Conservation (phyloP, 1,284 basidiomycete genomes). For the Malassezia cuniculi region DNA sequence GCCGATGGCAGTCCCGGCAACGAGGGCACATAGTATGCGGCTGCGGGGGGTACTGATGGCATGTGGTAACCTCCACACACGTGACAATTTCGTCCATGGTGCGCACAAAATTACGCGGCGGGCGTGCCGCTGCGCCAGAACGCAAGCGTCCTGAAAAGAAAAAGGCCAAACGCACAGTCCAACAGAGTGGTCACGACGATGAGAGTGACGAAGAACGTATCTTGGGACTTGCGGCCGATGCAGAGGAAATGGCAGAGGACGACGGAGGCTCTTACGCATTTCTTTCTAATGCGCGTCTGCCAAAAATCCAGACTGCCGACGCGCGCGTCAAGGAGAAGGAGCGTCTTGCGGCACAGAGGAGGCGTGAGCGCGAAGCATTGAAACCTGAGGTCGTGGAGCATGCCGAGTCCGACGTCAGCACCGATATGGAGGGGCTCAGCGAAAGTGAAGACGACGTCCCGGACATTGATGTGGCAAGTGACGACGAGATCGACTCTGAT, state of each 20-base stretch:
- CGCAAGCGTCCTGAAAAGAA: too few relatives aligned
- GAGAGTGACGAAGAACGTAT: background rate
- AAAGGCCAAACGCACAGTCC: too few relatives aligned
- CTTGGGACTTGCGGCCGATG: slow-evolving; percentile 5
- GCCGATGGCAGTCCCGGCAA: slow-evolving; percentile 9
- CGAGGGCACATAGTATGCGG: slow-evolving; percentile 9
- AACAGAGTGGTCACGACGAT: background rate
- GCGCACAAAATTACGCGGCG: too few relatives aligned
- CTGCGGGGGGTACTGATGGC: slow-evolving; percentile 3
- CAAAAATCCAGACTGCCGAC: slow-evolving; percentile 1
- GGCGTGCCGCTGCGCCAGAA: too few relatives aligned
- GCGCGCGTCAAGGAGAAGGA: slow-evolving; percentile 7
- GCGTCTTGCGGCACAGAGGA: slow-evolving; percentile 3
- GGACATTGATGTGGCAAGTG: background rate
- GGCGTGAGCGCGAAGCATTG: slow-evolving; percentile 7
- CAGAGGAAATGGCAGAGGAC: slow-evolving; percentile 8
- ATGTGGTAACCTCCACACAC: too few relatives aligned
- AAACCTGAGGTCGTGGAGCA: slow-evolving; percentile 37
- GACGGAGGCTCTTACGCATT: slow-evolving; percentile 10
- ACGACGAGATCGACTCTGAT: slow-evolving; percentile 18
- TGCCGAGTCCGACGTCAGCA: slow-evolving; percentile 56
- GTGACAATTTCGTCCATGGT: background rate
- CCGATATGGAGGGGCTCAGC: slow-evolving; percentile 73
- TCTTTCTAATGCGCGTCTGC: slow-evolving; percentile 6
- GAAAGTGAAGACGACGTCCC: slow-evolving; percentile 12